Conservation (phyloP, 768 basidiomycete species). For the Rossbeevera mucosa region DNA sequence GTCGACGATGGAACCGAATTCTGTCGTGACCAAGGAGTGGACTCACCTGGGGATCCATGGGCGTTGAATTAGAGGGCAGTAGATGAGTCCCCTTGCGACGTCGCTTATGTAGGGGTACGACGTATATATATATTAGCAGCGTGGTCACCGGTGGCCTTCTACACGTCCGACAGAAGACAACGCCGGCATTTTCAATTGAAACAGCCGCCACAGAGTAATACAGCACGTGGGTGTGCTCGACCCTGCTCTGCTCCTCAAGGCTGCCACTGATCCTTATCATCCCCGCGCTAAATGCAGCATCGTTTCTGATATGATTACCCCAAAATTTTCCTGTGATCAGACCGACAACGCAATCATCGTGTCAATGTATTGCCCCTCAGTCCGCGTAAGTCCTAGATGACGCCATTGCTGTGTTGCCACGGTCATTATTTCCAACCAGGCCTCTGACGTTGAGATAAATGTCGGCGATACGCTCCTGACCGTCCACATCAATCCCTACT, state of each 20-base stretch:
- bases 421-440: conserved; percentile 40
- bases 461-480: conserved; percentile 67
- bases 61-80: not conserved
- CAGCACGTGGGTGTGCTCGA: not conserved
- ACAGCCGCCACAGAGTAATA: not conserved
- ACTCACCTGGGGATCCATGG: conserved; percentile 46
- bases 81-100: not conserved
- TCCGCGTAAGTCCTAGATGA: conserved; percentile 47
- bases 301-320: conserved; percentile 61
- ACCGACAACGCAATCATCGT: conserved; percentile 50
- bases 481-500: conserved; percentile 80
- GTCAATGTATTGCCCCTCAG: conserved; percentile 64
- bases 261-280: conserved; percentile 1
- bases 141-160: not conserved
- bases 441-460: conserved; percentile 75
- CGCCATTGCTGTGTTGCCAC: not conserved
- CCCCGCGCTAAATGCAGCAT: not conserved
- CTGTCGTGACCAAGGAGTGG: not conserved
- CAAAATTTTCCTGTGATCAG: conserved; percentile 67
- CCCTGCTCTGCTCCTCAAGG: not conserved
- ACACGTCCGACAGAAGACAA: not conserved
- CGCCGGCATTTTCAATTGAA: not conserved
- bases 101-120: conserved; percentile 5
- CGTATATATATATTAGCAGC: not conserved
- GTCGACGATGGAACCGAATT: conserved; percentile 42